Evolutionary conservation across 768 basidiomycete species (phyloP), one percentile per base, ranked within the genome.

Genomic region (Polyporus arcularius): DNA sequence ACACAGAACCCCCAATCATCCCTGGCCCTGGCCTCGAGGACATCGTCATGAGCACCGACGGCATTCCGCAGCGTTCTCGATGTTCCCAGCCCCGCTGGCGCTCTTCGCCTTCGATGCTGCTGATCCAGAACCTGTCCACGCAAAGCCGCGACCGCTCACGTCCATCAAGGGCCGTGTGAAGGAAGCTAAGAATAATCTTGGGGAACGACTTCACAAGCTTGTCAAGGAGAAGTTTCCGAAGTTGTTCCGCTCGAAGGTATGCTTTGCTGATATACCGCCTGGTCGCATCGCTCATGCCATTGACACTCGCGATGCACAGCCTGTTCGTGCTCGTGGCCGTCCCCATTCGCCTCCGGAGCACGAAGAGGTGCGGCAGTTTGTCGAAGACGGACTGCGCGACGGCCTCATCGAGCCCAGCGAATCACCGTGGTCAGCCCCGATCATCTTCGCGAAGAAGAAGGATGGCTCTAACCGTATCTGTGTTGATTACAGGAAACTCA

Each of bases 391-490:
- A 67, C 26, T 79, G 8, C 52, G 67, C 15, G 57, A 66, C 4
- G 76, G 70, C 0, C 74, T 80, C 0, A 79, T 80, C 18, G 76
- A 81, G 53, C 73, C 72, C 0, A 79, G 78, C 0, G 55, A 61
- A 2, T 78, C 78, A 58, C 79, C 77, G 0, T 82, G 74, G 74
- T 67, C 58, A 15, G 67, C 68, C 2, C 74, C 74, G 0, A 67
- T 60, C 0, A 69, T 61, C 2, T 55, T 75, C 12, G 76, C 78
- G 8, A 74, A 73, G 0, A 79, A 79, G 55, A 59, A 73, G 1
- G 77, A 79, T 42, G 62, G 65, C 0, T 79, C 79, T 56, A 71
- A 77, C 0, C 64, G 74, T 0, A 64, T 80, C 46, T 72, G 71
- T 8, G 67, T 79, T 9, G 76, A 79, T 53, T 73, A 74, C 42